phyloP scores from a whole-genome alignment of 306 rosid species.

The Vigna hirtella region DNA sequence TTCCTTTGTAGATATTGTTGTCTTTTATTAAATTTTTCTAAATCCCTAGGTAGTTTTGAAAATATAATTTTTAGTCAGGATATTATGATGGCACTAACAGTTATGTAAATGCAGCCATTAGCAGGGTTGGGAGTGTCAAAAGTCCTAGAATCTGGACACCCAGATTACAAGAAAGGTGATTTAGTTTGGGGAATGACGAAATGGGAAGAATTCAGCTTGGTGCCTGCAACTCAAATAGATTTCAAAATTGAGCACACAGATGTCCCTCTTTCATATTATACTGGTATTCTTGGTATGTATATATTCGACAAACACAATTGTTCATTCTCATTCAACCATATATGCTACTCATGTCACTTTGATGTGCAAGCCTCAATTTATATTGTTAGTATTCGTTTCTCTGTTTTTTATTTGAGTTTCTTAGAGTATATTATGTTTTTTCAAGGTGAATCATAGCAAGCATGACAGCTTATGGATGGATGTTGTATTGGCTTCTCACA shows the following conservation, averaged over 20 bases:
- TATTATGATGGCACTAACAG: background rate
- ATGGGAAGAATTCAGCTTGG: conserved; percentile 52
- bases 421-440: too few species aligned
- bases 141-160: conserved; percentile 54
- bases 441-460: too few species aligned
- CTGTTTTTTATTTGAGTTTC: too few species aligned
- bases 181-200: conserved; percentile 48
- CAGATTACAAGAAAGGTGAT: conserved; percentile 48
- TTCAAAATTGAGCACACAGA: conserved; percentile 47
- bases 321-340: background rate
- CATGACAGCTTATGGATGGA: too few species aligned
- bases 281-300: conserved; percentile 45
- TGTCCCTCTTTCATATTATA: conserved; percentile 50
- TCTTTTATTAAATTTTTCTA: too few species aligned
- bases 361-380: background rate
- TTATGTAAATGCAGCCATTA: conserved; percentile 46
- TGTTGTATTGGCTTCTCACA: too few species aligned
- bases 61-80: background rate
- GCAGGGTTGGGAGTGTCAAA: conserved; percentile 48
- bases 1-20: too few species aligned
- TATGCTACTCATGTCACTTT: background rate
- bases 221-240: conserved; percentile 1
- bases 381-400: too few species aligned
- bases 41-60: background rate
- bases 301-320: background rate